These are phyloP conservation scores for Eucalyptus pumila DNA, from an alignment of 345 rosid genomes.

Conservation along the genomic window DNA sequence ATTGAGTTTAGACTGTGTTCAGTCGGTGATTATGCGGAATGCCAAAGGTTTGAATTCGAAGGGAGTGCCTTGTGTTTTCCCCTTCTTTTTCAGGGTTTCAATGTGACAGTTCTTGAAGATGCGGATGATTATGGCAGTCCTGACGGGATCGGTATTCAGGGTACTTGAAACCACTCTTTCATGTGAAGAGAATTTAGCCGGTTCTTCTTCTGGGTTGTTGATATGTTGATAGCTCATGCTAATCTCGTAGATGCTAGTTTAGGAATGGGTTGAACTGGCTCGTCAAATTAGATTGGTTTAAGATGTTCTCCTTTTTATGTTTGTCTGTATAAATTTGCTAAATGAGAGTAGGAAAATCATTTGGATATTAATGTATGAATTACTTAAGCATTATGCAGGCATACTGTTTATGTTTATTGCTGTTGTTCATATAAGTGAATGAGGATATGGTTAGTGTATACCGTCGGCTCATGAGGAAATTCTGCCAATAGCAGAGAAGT, in stretches of 20 bases:
- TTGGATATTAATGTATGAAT: not conserved
- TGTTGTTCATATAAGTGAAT: not conserved
- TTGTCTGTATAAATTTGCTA: not conserved
- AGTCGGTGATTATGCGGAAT: not conserved
- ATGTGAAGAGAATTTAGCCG: not conserved
- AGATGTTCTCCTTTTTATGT: not conserved
- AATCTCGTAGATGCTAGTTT: not conserved
- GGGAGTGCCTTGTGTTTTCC: not conserved
- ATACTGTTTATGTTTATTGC: not conserved
- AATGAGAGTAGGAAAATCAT: not conserved
- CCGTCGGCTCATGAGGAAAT: not conserved
- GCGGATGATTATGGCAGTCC: conserved; percentile 26
- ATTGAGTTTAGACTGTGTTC: not conserved
- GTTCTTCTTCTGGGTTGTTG: not conserved
- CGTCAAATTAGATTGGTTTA: not conserved
- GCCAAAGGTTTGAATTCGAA: not conserved
- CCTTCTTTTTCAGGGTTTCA: conserved; percentile 33
- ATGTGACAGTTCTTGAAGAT: conserved; percentile 45
- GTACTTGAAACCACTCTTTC: conserved; percentile 1
- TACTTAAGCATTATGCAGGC: not conserved
- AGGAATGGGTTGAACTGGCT: not conserved
- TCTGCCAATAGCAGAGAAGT: not conserved
- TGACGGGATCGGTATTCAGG: conserved; percentile 42
- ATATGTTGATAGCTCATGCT: not conserved
- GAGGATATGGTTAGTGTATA: not conserved